Percentiles rank a stretch among this genome's conserved stretches.
phyloP scores from a whole-genome alignment of 257 asterid genomes.

The Gardenia jasminoides region DNA sequence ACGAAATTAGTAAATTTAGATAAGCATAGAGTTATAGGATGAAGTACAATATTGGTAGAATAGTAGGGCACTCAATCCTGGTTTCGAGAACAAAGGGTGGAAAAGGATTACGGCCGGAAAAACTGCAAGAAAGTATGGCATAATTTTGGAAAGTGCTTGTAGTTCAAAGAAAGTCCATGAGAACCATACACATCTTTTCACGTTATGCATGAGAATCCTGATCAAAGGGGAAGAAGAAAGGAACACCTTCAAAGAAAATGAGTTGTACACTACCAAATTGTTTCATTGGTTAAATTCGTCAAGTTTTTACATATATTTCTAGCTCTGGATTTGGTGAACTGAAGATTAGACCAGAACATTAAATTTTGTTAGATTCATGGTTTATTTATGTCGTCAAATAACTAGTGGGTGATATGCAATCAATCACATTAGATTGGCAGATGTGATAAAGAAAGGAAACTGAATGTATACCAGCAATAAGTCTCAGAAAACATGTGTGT shows the following conservation, averaged over 20 bases:
- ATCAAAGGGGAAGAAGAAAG: too few relatives aligned
- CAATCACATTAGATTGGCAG: background rate
- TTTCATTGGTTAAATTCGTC: too few relatives aligned
- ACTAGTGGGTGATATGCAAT: background rate
- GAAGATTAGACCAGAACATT: background rate
- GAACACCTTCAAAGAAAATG: background rate
- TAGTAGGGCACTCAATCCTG: too few relatives aligned
- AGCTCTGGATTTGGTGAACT: background rate
- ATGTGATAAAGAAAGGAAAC: background rate
- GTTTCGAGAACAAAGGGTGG: background rate
- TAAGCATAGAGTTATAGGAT: too few relatives aligned
- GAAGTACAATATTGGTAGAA: too few relatives aligned
- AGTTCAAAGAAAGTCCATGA: background rate
- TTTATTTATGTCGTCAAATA: background rate
- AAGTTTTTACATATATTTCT: background rate
- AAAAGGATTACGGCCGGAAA: background rate
- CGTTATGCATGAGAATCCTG: background rate
- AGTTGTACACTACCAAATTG: background rate
- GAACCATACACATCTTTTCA: background rate
- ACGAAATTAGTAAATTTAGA: too few relatives aligned
- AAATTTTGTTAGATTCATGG: background rate
- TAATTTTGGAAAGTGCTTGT: background rate
- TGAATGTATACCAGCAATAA: background rate
- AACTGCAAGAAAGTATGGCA: background rate
- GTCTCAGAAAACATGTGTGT: background rate